Percentiles rank a stretch among this genome's conserved stretches.
Evolutionary conservation across 139 green algal genomes (phyloP).

Genomic region (Trebouxia sp.): DNA sequence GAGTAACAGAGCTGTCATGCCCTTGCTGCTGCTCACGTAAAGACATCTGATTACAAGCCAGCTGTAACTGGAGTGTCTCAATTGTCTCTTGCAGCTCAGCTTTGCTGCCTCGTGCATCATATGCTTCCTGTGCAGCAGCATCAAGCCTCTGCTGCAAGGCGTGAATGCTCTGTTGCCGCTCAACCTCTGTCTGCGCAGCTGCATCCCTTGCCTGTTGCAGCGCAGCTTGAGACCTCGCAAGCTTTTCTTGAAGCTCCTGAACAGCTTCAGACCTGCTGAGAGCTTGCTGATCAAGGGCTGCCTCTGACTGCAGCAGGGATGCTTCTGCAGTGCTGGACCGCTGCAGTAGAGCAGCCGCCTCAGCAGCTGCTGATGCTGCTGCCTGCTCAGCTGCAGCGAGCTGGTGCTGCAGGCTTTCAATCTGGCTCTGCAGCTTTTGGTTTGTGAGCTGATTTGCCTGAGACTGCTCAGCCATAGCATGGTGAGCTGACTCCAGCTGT

Average conservation of each 20-base stretch:
- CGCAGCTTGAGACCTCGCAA: not conserved
- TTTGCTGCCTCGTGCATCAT: not conserved
- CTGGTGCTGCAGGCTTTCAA: not conserved
- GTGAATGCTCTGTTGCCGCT: not conserved
- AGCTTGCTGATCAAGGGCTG: not conserved
- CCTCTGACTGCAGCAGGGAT: not conserved
- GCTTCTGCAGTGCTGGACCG: slow-evolving; percentile 3
- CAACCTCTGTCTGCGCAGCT: not conserved
- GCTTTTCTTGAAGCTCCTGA: not conserved
- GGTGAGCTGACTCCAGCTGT: not conserved
- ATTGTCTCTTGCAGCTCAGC: not conserved
- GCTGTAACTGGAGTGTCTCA: not conserved
- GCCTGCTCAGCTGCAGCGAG: not conserved
- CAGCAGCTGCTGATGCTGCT: not conserved
- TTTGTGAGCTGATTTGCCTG: not conserved
- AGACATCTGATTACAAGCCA: not conserved
- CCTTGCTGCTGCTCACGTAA: not conserved
- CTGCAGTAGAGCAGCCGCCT: not conserved
- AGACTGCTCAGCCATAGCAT: not conserved
- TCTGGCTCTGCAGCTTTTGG: not conserved
- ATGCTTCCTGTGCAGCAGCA: not conserved
- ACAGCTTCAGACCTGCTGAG: not conserved
- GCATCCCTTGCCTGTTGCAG: not conserved
- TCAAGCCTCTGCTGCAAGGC: not conserved
- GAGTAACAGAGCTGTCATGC: not conserved